Conservation (phyloP, 2,329 filamentous ascomycete species). For the Sarocladiaceae sp. region DNA sequence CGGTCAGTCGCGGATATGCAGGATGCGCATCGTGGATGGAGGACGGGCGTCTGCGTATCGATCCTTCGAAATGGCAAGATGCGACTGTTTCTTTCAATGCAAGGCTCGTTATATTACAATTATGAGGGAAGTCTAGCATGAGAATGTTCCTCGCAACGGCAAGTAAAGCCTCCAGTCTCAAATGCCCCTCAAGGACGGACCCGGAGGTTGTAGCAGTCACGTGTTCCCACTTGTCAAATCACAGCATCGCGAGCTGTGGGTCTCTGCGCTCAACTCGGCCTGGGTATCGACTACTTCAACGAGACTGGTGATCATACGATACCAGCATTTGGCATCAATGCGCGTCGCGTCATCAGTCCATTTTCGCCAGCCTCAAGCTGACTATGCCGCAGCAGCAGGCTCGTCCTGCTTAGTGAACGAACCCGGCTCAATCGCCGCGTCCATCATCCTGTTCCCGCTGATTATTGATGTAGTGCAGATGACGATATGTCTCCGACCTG, state of each 20-base stretch:
- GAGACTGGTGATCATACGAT: conserved; percentile 8
- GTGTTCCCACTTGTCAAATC: conserved; percentile 7
- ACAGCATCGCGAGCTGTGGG: conserved; percentile 5
- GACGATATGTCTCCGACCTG: conserved; percentile 72
- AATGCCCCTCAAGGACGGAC: conserved; percentile 7
- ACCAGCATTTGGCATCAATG: too few relatives aligned
- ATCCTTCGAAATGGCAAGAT: too few relatives aligned
- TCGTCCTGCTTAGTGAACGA: conserved; percentile 46
- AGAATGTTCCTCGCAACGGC: not conserved
- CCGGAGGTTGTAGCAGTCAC: conserved; percentile 8
- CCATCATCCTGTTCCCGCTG: conserved; percentile 84
- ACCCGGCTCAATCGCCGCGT: conserved; percentile 69
- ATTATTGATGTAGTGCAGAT: conserved; percentile 91
- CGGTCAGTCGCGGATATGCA: not conserved
- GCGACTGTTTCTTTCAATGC: not conserved
- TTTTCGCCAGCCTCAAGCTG: conserved; percentile 12
- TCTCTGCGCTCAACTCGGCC: conserved; percentile 5
- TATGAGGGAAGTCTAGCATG: too few relatives aligned
- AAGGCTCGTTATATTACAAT: not conserved
- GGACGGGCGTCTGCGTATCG: not conserved
- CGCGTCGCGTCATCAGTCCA: too few relatives aligned
- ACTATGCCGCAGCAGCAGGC: conserved; percentile 10
- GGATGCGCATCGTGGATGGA: not conserved
- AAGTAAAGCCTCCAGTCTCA: conserved; percentile 1
- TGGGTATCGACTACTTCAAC: conserved; percentile 4